Evolutionary conservation across 2,329 filamentous ascomycete genomes (phyloP).

Genomic region (Zopfia rhizophila): DNA sequence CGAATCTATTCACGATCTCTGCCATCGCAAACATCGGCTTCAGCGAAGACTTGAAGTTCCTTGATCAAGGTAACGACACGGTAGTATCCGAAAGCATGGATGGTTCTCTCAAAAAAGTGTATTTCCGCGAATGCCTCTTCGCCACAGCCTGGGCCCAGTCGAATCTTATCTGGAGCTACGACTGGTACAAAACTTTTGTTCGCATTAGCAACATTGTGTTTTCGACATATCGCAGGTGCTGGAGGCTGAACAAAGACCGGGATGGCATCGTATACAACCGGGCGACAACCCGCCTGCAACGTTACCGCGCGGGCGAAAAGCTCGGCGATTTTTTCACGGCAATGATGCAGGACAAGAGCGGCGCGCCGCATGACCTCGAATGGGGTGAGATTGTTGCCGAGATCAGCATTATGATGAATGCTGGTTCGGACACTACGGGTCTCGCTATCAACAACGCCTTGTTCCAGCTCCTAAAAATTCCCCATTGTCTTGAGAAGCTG

Average conservation of each 20-base stretch:
- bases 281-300: background rate
- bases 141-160: background rate
- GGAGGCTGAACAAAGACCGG: constrained; percentile 2
- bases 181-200: background rate
- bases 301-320: constrained; percentile 52
- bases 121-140: constrained; percentile 1
- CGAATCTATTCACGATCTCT: constrained; percentile 50
- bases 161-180: constrained; percentile 3
- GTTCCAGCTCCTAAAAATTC: constrained; percentile 16
- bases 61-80: constrained; percentile 48
- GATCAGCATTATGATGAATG: constrained; percentile 18
- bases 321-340: constrained; percentile 63
- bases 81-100: constrained; percentile 35
- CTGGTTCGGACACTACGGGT: constrained; percentile 18
- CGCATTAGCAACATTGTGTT: background rate
- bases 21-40: constrained; percentile 55
- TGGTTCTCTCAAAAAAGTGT: background rate
- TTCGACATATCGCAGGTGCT: background rate
- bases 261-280: constrained; percentile 1
- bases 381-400: constrained; percentile 8
- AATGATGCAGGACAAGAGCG: constrained; percentile 52
- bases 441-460: constrained; percentile 20
- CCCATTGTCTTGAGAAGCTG: constrained; percentile 7
- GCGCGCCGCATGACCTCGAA: constrained; percentile 31
- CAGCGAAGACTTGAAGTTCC: constrained; percentile 47